Base-by-base conservation (phyloP, 331 rosid species). In the Pyrus hybrid region DNA sequence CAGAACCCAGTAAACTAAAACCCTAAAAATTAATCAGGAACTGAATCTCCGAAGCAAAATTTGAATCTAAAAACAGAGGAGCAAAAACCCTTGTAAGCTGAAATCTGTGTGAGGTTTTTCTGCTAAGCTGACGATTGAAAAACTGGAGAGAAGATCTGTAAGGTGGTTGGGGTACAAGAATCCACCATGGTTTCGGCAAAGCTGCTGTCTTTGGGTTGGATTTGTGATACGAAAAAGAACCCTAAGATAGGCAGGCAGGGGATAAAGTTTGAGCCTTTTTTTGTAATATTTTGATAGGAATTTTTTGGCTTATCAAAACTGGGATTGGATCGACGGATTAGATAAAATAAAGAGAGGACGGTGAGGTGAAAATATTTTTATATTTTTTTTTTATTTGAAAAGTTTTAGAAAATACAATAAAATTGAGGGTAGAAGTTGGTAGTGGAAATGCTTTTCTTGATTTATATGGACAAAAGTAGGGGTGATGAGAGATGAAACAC, bases 261-360 rank as follows among this genome's bases (percentile, higher is more conserved):
- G 84, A 84, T 85, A 83, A 73, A 78, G 93, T 88, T 83, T 32
- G 81, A 76, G 86, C 68, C 71, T 80, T 33, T 76, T 54, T 75
- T 73, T 33, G 33, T 23, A 65, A 18, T 58, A 18, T 68, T 68
- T 21, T 64, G 47, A 70, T 2, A 30, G 51, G 12, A 4, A 49
- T 72, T 65, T 51, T 62, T 41, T 25, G 22, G 54, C 65, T 71
- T 76, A 57, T 76, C 47, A 53, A 53, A 18, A 53, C 43, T 11
- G 29, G 43, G 7, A 47, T 64, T 49, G 68, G 83, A 74, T 71
- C 57, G 74, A 73, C 56, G 2, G 74, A 73, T 26, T 18, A 26
- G 63, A 68, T 53, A 32, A 67, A 72, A 68, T 47, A 32, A 32
- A 51, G 43, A 33, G 28, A 30, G 29, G 76, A 51, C 79, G 71